phyloP scores from a whole-genome alignment of 2,329 filamentous ascomycete species.

The Botrytis porri region DNA sequence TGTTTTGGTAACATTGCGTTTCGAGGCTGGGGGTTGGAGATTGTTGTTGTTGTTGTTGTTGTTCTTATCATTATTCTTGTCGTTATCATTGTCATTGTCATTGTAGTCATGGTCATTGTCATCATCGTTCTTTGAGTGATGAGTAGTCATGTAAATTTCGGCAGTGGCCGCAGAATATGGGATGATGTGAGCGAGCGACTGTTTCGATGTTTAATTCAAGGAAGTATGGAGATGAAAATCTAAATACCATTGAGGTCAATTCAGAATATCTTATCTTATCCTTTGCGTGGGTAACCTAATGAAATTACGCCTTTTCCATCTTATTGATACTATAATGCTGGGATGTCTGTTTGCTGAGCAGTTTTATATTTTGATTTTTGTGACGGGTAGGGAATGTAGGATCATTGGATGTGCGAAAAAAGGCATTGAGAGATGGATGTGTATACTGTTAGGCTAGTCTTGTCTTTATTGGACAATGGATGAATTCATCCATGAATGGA shows the following conservation, averaged over 20 bases:
- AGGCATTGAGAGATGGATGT: too few relatives aligned
- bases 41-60: neutral
- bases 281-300: too few relatives aligned
- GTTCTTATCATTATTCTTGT: too few relatives aligned
- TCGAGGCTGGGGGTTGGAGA: accelerated
- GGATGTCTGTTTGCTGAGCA: neutral
- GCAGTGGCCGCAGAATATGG: neutral
- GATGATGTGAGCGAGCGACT: neutral
- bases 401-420: accelerated
- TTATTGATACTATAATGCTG: neutral
- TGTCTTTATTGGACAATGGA: neutral
- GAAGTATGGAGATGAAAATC: neutral
- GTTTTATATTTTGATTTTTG: neutral
- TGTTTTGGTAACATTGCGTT: neutral
- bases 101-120: neutral
- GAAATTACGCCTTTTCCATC: too few relatives aligned
- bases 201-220: neutral
- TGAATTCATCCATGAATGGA: too few relatives aligned
- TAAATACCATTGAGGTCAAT: too few relatives aligned
- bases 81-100: too few relatives aligned
- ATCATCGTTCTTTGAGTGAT: too few relatives aligned
- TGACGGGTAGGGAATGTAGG: neutral
- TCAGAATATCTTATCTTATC: too few relatives aligned
- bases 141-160: neutral
- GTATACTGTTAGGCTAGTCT: too few relatives aligned